These are phyloP conservation scores for Paraurostyla sp. DNA, from an alignment of 73 alveolate species.

Conservation along the genomic window DNA sequence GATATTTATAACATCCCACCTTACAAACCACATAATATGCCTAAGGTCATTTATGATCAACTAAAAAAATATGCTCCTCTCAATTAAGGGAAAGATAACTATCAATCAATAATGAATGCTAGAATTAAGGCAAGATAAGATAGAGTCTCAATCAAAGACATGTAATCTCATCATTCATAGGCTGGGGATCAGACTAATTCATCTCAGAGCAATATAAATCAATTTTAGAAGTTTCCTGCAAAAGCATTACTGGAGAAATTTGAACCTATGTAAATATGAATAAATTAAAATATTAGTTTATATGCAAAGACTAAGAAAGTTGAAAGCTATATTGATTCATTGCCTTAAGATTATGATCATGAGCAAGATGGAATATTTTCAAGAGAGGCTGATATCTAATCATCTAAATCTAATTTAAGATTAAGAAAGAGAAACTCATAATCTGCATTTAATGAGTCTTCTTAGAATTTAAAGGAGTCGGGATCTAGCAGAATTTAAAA, in stretches of 20 bases:
- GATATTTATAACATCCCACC: conserved; percentile 40
- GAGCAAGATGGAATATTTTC: background rate
- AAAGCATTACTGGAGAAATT: background rate
- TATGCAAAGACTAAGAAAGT: conserved; percentile 16
- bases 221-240: too few species aligned
- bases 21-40: conserved; percentile 12
- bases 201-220: background rate
- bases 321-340: background rate
- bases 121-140: background rate
- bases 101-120: background rate
- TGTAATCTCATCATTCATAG: background rate
- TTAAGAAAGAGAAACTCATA: too few species aligned
- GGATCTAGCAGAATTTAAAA: too few species aligned
- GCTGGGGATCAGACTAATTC: background rate
- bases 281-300: too few species aligned
- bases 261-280: conserved; percentile 7
- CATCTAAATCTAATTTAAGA: too few species aligned
- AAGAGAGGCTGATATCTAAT: too few species aligned
- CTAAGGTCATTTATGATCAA: conserved; percentile 19
- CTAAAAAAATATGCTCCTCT: conserved; percentile 50
- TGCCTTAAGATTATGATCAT: background rate
- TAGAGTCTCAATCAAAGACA: background rate
- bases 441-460: too few species aligned
- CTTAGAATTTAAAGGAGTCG: too few species aligned
- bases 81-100: background rate